Conservation (phyloP, 331 rosid genomes). For the Quercus phellos region DNA sequence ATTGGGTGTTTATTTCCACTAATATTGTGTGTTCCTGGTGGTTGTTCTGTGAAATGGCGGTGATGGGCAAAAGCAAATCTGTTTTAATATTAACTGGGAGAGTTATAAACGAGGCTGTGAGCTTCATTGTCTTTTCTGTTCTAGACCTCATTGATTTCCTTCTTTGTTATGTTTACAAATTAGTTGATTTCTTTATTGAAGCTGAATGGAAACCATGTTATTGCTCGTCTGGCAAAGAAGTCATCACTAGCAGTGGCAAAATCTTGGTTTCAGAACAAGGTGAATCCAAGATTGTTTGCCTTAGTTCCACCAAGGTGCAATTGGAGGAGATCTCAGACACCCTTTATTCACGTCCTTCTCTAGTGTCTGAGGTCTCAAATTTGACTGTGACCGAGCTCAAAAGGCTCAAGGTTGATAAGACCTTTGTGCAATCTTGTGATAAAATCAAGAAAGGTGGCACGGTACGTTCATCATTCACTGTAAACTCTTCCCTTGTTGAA, state of each 20-base stretch:
- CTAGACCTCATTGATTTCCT: slow-evolving; percentile 62
- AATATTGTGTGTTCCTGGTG: background rate
- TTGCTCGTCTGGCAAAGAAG: slow-evolving; percentile 63
- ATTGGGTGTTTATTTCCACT: background rate
- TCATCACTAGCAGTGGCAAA: slow-evolving; percentile 53
- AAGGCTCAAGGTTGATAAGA: slow-evolving; percentile 8
- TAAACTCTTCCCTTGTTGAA: slow-evolving; percentile 61
- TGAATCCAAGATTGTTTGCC: slow-evolving; percentile 64
- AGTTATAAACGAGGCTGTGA: slow-evolving; percentile 51
- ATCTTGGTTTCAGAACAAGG: slow-evolving; percentile 80
- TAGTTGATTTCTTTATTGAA: slow-evolving; percentile 66
- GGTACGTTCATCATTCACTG: slow-evolving; percentile 33
- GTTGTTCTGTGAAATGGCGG: slow-evolving; percentile 10
- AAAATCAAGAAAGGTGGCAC: slow-evolving; percentile 9
- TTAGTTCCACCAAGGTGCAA: slow-evolving; percentile 48
- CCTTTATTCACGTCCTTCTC: slow-evolving; percentile 66
- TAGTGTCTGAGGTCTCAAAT: slow-evolving; percentile 64
- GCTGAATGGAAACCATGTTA: slow-evolving; percentile 79
- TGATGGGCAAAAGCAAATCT: slow-evolving; percentile 33
- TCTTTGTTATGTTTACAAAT: slow-evolving; percentile 58
- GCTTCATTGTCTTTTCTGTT: slow-evolving; percentile 53
- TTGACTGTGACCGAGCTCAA: slow-evolving; percentile 39
- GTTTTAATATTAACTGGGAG: slow-evolving; percentile 31
- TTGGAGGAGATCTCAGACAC: slow-evolving; percentile 89
- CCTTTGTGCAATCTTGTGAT: slow-evolving; percentile 5